Evolutionary conservation across 192 early-diverging fungal genomes (phyloP).

Genomic region (Dissophora ornata): DNA sequence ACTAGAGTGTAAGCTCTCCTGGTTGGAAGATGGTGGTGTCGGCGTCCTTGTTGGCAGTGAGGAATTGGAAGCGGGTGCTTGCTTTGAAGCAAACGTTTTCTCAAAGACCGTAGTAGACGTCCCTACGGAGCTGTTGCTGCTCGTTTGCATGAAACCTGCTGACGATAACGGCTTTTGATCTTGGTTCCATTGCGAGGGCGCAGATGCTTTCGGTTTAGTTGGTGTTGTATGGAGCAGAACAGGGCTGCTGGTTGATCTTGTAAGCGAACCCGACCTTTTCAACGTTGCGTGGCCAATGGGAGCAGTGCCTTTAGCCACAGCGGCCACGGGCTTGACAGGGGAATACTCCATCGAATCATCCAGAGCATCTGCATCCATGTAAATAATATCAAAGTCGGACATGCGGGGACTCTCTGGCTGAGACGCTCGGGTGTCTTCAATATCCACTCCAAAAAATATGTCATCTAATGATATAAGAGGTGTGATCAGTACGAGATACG

Average conservation of each 20-base stretch:
- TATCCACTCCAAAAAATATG: constrained; percentile 30
- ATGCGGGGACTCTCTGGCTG: constrained; percentile 47
- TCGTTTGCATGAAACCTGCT: no score
- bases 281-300: background rate
- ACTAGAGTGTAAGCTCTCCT: no score
- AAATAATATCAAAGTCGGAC: constrained; percentile 30
- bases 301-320: background rate
- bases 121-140: no score
- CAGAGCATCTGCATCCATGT: constrained; percentile 14
- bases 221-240: no score
- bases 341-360: constrained; percentile 37
- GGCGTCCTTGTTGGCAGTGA: no score
- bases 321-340: constrained; percentile 12
- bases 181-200: no score
- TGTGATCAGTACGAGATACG: no score
- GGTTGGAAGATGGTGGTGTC: no score
- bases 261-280: constrained; percentile 16
- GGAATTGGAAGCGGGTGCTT: constrained; percentile 25
- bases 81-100: no score
- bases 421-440: constrained; percentile 27
- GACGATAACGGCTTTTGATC: no score
- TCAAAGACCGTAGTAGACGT: no score
- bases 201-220: no score
- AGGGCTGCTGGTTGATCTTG: background rate
- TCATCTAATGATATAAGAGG: constrained; percentile 14